These are phyloP conservation scores for Pseudocercospora fijiensis DNA, from an alignment of 2,329 filamentous ascomycete species.

Conservation along the genomic window DNA sequence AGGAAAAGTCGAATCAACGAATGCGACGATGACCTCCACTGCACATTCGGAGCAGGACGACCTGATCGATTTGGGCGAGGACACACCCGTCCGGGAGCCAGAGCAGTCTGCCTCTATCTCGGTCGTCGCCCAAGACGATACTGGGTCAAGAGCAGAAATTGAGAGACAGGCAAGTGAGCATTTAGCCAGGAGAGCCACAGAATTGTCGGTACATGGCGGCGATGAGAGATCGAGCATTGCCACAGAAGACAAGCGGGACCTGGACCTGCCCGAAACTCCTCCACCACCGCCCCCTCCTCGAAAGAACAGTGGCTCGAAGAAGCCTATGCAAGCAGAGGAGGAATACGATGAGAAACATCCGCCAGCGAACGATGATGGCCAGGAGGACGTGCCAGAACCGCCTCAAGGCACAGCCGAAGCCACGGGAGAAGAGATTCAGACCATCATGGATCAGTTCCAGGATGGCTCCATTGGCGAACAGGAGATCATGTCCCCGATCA, in stretches of 20 bases:
- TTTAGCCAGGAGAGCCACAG: constrained; percentile 33
- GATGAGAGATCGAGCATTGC: constrained; percentile 3
- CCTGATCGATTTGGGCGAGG: constrained; percentile 5
- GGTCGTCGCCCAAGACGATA: constrained; percentile 14
- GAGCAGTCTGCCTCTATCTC: neutral
- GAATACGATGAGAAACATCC: constrained; percentile 36
- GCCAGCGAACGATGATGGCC: constrained; percentile 27
- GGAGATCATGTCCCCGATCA: constrained; percentile 86
- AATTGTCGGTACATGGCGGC: constrained; percentile 25
- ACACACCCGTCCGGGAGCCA: neutral
- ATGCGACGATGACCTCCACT: constrained; percentile 7
- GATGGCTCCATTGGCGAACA: constrained; percentile 67
- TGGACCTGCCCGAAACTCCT: constrained; percentile 31
- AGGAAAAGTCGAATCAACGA: neutral
- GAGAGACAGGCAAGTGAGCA: constrained; percentile 36
- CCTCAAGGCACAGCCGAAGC: constrained; percentile 39
- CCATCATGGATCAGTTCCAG: constrained; percentile 95
- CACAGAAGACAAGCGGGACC: constrained; percentile 21
- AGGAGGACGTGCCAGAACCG: constrained; percentile 50
- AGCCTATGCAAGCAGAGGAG: constrained; percentile 19
- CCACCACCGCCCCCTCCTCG: constrained; percentile 35
- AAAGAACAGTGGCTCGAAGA: constrained; percentile 30
- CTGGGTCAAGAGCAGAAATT: constrained; percentile 25
- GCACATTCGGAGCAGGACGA: constrained; percentile 1
- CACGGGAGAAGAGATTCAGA: constrained; percentile 78